These are phyloP conservation scores for Casaregolazyma lundiana DNA, from an alignment of 1,139 yeast genomes.

Conservation along the genomic window DNA sequence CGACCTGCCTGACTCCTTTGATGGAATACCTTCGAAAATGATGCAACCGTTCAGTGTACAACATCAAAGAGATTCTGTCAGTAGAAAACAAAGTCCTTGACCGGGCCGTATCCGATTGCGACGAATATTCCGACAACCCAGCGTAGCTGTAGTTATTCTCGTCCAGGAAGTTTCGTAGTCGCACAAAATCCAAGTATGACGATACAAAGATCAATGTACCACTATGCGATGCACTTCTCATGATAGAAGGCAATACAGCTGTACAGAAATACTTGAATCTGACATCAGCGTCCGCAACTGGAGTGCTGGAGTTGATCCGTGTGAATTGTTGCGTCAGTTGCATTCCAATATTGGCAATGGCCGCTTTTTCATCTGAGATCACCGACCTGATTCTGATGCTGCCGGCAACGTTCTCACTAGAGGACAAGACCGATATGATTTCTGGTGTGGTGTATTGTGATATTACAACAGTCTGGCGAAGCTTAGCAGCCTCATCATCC, in stretches of 20 bases:
- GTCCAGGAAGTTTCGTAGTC: conserved; percentile 68
- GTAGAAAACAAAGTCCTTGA: conserved; percentile 61
- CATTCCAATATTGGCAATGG: conserved; percentile 38
- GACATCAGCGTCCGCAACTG: conserved; percentile 69
- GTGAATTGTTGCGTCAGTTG: conserved; percentile 70
- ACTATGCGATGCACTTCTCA: conserved; percentile 53
- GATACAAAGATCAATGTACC: conserved; percentile 83
- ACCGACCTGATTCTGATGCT: conserved; percentile 40
- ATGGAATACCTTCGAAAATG: conserved; percentile 83
- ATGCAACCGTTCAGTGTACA: conserved; percentile 91
- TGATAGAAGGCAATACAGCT: conserved; percentile 63
- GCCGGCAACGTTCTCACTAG: conserved; percentile 62
- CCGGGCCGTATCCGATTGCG: conserved; percentile 63
- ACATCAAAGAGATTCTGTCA: conserved; percentile 64
- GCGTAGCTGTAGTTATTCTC: conserved; percentile 47
- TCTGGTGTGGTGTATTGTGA: conserved; percentile 76
- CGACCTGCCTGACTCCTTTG: conserved; percentile 76
- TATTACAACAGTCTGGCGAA: conserved; percentile 77
- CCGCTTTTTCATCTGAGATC: conserved; percentile 26
- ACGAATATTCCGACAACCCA: conserved; percentile 73
- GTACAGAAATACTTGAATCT: conserved; percentile 78
- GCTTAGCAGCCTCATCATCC: conserved; percentile 68
- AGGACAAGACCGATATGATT: conserved; percentile 59
- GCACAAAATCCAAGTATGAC: conserved; percentile 77
- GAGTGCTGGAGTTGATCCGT: conserved; percentile 29